Base-by-base conservation (phyloP, 306 rosid genomes). In the Malus sieversii region DNA sequence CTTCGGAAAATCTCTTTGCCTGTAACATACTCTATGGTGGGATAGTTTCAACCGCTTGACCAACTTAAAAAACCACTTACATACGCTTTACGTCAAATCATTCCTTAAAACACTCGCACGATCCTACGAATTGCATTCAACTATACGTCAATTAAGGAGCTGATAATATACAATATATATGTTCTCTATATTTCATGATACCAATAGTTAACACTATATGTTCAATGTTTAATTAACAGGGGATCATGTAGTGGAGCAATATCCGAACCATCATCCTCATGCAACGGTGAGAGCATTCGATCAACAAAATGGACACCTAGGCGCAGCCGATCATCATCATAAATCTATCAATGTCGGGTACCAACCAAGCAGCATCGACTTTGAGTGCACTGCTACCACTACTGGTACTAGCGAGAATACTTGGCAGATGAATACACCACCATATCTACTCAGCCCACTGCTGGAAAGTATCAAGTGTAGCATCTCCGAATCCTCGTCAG, bases 401-500 rank as follows among this genome's bases (percentile, higher is more conserved):
- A 57, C 8, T 30, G 32, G 68, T 63, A 30, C 20, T 20, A 63
- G 48, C 3, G 30, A 23, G 5, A 86, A 84, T 58, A 71, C 70
- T n/a, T 84, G 88, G 94, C 27, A 82, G 27, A 30, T 51, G 33
- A 82, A 72, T 74, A 66, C 82, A 23, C 51, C 78, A 18, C 66
- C 77, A 19, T 79, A 44, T 77, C 2, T 48, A 6, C 38, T 84
- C 42, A 6, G 81, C 51, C 38, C 82, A 0, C 63, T 70, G 5
- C 70, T 45, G 30, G 77, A 74, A 61, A 46, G 8, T 4, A 71
- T 84, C 71, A 66, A 80, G 22, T 78, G 69, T 70, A 61, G 51
- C 76, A 80, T 76, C 78, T 75, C 86, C 6, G 85, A 61, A 6
- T 68, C 87, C 32, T 87, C 87, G n/a, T 87, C 88, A 4, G 85